Percentiles rank a stretch among this genome's conserved stretches.
Conservation (phyloP, 441 rosid species). For the Pelargonium exstipulatum region DNA sequence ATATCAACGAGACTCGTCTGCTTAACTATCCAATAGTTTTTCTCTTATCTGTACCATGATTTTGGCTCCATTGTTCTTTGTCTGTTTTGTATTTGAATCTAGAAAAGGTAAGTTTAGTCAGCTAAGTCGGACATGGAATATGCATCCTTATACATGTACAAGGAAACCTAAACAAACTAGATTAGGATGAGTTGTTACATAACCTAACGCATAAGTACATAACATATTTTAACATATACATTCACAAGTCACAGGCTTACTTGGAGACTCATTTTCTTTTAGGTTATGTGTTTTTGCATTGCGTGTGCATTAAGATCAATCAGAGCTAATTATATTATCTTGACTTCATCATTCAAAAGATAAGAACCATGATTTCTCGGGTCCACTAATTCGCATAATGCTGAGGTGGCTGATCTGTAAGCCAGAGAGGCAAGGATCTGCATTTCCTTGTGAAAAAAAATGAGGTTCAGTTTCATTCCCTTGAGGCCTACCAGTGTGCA, state of each 20-base stretch:
- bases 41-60: not conserved
- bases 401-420: not conserved
- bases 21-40: not conserved
- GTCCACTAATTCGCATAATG: not conserved
- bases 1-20: not conserved
- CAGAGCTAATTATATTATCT: not conserved
- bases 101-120: not conserved
- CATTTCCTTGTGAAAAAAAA: not conserved
- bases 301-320: not conserved
- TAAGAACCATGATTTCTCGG: not conserved
- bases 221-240: too few species aligned
- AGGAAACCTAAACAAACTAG: not conserved
- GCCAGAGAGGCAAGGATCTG: not conserved
- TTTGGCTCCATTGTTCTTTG: not conserved
- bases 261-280: too few species aligned
- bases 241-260: too few species aligned
- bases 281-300: not conserved
- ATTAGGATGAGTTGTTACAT: not conserved
- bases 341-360: not conserved
- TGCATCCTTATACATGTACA: not conserved
- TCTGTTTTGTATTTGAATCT: not conserved
- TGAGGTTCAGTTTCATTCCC: not conserved
- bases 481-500: not conserved
- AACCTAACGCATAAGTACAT: too few species aligned
- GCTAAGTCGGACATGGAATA: not conserved